Evolutionary conservation across 1,284 basidiomycete genomes (phyloP).

Genomic region (Malassezia caprae): DNA sequence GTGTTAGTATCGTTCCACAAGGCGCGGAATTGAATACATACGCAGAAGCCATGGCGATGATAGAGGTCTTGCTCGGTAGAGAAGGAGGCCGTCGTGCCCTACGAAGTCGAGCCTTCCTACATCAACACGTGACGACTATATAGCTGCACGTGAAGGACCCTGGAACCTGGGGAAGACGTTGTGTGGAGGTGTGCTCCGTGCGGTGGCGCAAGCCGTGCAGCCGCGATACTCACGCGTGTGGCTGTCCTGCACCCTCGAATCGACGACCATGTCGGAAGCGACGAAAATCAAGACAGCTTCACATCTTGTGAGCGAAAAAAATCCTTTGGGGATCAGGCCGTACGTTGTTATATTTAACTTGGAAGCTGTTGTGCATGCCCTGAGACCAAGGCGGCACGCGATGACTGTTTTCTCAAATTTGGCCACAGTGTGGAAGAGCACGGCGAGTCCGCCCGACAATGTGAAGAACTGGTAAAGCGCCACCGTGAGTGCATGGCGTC

Average conservation of each 20-base stretch:
- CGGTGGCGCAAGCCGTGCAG: conserved; percentile 1
- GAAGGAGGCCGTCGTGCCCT: not conserved
- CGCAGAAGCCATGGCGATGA: conserved; percentile 14
- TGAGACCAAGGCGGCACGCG: conserved; percentile 76
- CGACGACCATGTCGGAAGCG: not conserved
- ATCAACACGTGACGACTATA: conserved; percentile 17
- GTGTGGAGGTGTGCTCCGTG: conserved; percentile 1
- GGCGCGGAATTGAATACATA: conserved; percentile 4
- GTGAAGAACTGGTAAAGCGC: conserved; percentile 65
- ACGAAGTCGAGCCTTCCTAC: conserved; percentile 1
- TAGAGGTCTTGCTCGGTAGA: conserved; percentile 11
- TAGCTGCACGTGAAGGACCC: conserved; percentile 12
- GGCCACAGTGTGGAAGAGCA: conserved; percentile 55
- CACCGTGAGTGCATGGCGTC: conserved; percentile 83
- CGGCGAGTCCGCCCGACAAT: conserved; percentile 62
- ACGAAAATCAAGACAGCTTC: conserved; percentile 18
- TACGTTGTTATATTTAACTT: conserved; percentile 51
- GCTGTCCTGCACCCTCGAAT: not conserved
- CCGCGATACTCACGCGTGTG: not conserved
- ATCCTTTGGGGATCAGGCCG: conserved; percentile 84
- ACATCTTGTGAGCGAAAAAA: conserved; percentile 52
- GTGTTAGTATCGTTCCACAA: not conserved
- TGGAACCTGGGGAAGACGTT: not conserved
- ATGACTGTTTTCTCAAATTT: conserved; percentile 78
- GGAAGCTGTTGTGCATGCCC: conserved; percentile 82